Percentiles rank a stretch among this genome's conserved stretches.
Evolutionary conservation across 2,329 filamentous ascomycete genomes (phyloP).

Genomic region (Dactylellina sp.): DNA sequence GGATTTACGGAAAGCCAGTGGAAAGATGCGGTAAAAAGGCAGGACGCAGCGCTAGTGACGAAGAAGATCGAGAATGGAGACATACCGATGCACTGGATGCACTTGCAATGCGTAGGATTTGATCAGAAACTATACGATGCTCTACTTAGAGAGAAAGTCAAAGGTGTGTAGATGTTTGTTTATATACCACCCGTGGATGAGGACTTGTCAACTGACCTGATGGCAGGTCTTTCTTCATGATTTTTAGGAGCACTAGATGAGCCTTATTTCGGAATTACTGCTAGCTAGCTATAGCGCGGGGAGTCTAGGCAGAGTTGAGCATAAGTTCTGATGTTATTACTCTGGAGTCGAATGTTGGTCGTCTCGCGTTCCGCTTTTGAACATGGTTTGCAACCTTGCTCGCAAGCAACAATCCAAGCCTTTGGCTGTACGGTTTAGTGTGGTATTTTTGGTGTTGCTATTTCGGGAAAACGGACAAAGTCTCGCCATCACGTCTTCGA

Average conservation of each 20-base stretch:
- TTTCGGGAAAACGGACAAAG: neutral
- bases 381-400: no score
- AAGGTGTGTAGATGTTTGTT: constrained; percentile 13
- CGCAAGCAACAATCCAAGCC: no score
- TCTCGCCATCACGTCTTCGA: neutral
- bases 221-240: neutral
- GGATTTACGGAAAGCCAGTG: constrained; percentile 37
- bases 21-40: neutral
- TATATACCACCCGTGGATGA: constrained; percentile 12
- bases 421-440: no score
- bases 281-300: no score
- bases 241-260: neutral
- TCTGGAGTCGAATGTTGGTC: no score
- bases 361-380: no score
- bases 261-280: no score
- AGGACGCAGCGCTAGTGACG: constrained; percentile 17
- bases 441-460: constrained; percentile 43
- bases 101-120: constrained; percentile 46
- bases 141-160: constrained; percentile 20
- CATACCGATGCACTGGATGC: constrained; percentile 48
- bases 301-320: no score
- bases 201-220: neutral
- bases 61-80: constrained; percentile 8
- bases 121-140: constrained; percentile 31
- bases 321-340: no score